Conservation (phyloP, 2,329 filamentous ascomycete genomes). For the Penicillium glabrum region DNA sequence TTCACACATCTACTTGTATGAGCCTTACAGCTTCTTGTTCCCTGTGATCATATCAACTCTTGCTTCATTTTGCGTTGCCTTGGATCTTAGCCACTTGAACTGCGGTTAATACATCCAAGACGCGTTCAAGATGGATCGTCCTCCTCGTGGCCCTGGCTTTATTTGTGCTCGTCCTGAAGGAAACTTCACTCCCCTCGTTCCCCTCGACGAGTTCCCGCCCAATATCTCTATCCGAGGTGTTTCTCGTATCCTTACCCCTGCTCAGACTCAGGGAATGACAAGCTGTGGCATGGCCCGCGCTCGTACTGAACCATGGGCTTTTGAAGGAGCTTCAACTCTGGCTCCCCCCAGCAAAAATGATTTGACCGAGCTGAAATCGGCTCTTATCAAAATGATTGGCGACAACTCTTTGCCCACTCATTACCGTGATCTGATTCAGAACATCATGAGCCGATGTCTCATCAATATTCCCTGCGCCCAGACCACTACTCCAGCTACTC, state of each 20-base stretch:
- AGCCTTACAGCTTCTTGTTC: neutral
- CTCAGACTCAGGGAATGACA: conserved; percentile 45
- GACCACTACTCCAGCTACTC: neutral
- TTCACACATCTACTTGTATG: neutral
- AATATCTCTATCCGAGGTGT: conserved; percentile 38
- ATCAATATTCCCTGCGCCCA: neutral
- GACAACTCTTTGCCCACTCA: neutral
- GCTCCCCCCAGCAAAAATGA: neutral
- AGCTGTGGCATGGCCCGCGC: conserved; percentile 37
- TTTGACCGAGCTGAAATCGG: neutral
- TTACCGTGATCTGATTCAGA: neutral
- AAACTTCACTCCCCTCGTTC: conserved; percentile 43
- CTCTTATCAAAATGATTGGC: neutral
- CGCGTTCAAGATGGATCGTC: neutral
- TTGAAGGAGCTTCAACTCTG: conserved; percentile 26
- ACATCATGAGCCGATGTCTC: neutral
- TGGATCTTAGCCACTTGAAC: neutral
- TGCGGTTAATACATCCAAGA: neutral
- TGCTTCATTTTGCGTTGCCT: neutral
- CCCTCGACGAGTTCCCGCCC: conserved; percentile 46
- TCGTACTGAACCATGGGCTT: conserved; percentile 34
- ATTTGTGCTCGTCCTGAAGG: conserved; percentile 45
- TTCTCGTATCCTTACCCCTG: conserved; percentile 34
- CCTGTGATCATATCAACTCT: neutral
- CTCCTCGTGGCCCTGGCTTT: conserved; percentile 36